A percentile compares a stretch with the other conserved stretches of the same genome.
Evolutionary conservation across 768 basidiomycete species (phyloP).

Genomic region (Russula sp.): DNA sequence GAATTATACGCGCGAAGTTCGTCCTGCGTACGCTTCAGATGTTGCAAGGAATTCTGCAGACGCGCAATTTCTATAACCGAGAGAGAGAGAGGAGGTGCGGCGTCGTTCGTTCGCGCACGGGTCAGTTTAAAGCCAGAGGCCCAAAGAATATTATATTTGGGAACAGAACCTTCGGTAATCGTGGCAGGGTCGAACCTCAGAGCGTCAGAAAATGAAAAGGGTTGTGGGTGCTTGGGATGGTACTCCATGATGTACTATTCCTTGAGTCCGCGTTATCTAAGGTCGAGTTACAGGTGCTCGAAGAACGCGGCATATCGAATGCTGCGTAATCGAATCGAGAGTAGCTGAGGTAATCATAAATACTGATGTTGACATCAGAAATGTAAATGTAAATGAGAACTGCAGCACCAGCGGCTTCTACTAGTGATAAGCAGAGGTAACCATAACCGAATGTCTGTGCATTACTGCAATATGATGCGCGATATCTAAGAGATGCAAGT

Average conservation of each 20-base stretch:
- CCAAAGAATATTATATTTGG: neutral
- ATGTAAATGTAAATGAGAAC: neutral
- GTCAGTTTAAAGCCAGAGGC: neutral
- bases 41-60: slow-evolving; percentile 62
- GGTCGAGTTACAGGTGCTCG: neutral
- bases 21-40: slow-evolving; percentile 56
- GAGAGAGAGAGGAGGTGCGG: neutral
- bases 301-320: neutral
- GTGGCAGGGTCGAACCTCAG: slow-evolving; percentile 55
- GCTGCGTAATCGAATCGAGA: neutral
- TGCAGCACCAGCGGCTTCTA: neutral
- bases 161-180: slow-evolving; percentile 58
- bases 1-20: slow-evolving; percentile 41
- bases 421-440: neutral
- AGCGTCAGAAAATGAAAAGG: slow-evolving; percentile 66
- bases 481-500: slow-evolving; percentile 7
- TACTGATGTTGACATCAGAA: neutral
- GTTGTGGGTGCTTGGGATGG: slow-evolving; percentile 61
- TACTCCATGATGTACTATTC: slow-evolving; percentile 48
- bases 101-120: neutral
- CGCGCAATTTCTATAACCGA: slow-evolving; percentile 62
- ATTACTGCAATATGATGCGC: neutral
- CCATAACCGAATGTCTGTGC: slow-evolving; percentile 5
- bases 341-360: neutral
- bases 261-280: neutral